These are phyloP conservation scores for Didymella lethalis DNA, from an alignment of 2,329 filamentous ascomycete species.

Conservation along the genomic window DNA sequence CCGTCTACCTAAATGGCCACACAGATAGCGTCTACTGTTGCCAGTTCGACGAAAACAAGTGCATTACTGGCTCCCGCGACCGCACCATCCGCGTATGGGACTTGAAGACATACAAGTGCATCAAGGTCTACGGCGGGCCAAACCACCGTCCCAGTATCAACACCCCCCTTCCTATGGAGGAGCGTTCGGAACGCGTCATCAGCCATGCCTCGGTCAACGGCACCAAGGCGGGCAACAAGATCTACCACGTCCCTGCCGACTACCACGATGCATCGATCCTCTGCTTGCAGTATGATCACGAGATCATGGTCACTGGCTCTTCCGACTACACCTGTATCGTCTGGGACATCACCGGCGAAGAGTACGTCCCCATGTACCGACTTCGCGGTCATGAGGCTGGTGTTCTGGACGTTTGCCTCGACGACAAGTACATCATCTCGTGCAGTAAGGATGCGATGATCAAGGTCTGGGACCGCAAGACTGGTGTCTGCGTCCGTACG, in stretches of 20 bases:
- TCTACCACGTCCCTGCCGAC: conserved; percentile 56
- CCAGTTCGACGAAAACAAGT: conserved; percentile 97
- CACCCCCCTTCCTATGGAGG: conserved; percentile 54
- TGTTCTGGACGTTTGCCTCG: conserved; percentile 92
- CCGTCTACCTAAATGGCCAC: conserved; percentile 91
- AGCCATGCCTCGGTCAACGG: conserved; percentile 58
- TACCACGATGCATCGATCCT: conserved; percentile 94
- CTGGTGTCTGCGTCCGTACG: conserved; percentile 76
- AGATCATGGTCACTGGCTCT: conserved; percentile 92
- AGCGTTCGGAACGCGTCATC: conserved; percentile 55
- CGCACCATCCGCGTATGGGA: conserved; percentile 97
- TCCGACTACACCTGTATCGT: conserved; percentile 92
- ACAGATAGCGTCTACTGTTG: conserved; percentile 96
- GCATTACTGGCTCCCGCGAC: conserved; percentile 95
- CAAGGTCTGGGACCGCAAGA: conserved; percentile 90
- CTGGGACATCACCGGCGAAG: conserved; percentile 82
- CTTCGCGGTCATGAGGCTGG: conserved; percentile 83
- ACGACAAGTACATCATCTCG: conserved; percentile 90
- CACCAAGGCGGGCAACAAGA: conserved; percentile 55
- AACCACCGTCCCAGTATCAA: conserved; percentile 64
- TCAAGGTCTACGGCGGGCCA: conserved; percentile 82
- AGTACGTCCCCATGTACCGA: conserved; percentile 71
- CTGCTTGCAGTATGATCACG: conserved; percentile 91
- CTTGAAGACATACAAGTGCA: conserved; percentile 84
- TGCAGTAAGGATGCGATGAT: conserved; percentile 96